Evolutionary conservation across 1,139 yeast genomes (phyloP).

Genomic region (Candida sanyaensis): DNA sequence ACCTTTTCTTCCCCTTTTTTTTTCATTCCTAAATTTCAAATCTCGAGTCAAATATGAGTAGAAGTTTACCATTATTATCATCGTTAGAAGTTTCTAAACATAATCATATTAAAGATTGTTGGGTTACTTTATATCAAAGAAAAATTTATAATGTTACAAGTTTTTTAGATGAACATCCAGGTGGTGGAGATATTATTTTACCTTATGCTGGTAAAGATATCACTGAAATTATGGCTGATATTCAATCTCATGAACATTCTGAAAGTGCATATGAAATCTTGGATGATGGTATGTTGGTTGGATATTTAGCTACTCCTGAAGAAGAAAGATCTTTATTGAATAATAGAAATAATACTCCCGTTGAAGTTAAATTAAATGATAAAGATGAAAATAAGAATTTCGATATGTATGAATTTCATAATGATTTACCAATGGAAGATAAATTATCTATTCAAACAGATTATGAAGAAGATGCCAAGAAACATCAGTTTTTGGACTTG

Average conservation of each 20-base stretch:
- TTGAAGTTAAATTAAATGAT: constrained; percentile 39
- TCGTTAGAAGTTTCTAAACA: constrained; percentile 50
- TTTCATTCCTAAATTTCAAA: background rate
- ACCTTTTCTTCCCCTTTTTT: background rate
- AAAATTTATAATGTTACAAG: constrained; percentile 81
- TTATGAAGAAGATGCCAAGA: constrained; percentile 63
- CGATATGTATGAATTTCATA: constrained; percentile 49
- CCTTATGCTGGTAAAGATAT: constrained; percentile 86
- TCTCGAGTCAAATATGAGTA: constrained; percentile 7
- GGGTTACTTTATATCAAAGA: constrained; percentile 75
- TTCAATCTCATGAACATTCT: constrained; percentile 70
- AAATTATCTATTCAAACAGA: constrained; percentile 79
- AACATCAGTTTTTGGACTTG: constrained; percentile 85
- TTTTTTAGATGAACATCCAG: constrained; percentile 85
- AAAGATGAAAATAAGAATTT: constrained; percentile 10
- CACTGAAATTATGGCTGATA: constrained; percentile 75
- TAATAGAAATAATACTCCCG: constrained; percentile 42
- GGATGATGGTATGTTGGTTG: constrained; percentile 65
- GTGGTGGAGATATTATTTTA: constrained; percentile 72
- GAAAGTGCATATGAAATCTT: constrained; percentile 88
- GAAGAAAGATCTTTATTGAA: constrained; percentile 46
- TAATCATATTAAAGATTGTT: constrained; percentile 55
- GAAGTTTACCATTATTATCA: constrained; percentile 36
- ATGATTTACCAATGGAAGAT: constrained; percentile 69
- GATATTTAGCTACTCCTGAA: constrained; percentile 46